phyloP scores from a whole-genome alignment of 2,329 filamentous ascomycete genomes.

The Fusarium nanum region DNA sequence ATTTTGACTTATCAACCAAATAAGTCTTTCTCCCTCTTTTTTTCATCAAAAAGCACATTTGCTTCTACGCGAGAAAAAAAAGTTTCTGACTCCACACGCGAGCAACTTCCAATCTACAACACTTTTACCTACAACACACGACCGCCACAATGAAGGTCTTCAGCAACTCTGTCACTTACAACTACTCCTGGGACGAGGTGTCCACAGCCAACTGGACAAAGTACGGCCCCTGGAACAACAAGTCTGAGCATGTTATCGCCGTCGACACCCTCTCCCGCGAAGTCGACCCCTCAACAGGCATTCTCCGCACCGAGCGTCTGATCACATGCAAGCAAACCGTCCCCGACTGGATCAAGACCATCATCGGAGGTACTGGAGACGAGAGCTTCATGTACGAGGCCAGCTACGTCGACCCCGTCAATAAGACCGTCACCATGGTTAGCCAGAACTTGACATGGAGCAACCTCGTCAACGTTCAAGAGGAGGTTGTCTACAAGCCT shows the following conservation, averaged over 20 bases:
- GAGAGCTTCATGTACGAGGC: conserved; percentile 94
- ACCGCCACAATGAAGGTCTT: conserved; percentile 87
- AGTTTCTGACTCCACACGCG: conserved; percentile 36
- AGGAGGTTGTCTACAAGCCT: conserved; percentile 89
- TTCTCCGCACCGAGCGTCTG: conserved; percentile 71
- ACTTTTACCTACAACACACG: background rate
- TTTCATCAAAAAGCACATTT: conserved; percentile 4
- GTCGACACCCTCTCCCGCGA: conserved; percentile 88
- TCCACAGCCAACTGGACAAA: conserved; percentile 98
- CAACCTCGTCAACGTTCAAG: conserved; percentile 90
- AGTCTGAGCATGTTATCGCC: conserved; percentile 94
- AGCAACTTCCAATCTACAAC: conserved; percentile 22
- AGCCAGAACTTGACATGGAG: conserved; percentile 94
- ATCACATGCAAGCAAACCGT: conserved; percentile 73
- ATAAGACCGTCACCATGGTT: conserved; percentile 94
- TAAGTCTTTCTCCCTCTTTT: conserved; percentile 5
- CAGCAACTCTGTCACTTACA: conserved; percentile 86
- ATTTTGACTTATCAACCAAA: conserved; percentile 12
- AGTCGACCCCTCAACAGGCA: conserved; percentile 67
- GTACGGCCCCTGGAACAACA: conserved; percentile 99
- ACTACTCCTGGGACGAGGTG: conserved; percentile 99
- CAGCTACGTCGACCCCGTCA: conserved; percentile 87
- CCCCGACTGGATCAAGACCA: conserved; percentile 81
- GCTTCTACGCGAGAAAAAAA: conserved; percentile 24
- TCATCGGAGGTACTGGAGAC: conserved; percentile 79